Evolutionary conservation across 257 asterid genomes (phyloP).

Genomic region (Nicotiana paniculata): DNA sequence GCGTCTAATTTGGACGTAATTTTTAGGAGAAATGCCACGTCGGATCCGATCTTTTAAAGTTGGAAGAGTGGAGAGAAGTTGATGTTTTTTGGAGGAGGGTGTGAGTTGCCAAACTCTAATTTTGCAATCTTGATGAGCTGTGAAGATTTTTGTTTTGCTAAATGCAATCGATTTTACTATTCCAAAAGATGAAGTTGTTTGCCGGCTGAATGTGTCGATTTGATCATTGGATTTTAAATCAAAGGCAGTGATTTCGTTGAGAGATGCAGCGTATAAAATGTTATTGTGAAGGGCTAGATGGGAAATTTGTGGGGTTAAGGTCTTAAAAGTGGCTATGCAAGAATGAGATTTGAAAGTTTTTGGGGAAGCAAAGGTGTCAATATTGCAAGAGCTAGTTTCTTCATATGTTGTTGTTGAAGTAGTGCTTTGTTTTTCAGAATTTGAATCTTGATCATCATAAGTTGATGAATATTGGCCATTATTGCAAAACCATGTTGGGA

Average conservation of each 20-base stretch:
- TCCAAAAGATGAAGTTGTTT: slow-evolving; percentile 29
- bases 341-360: background rate
- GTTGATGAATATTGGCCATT: slow-evolving; percentile 20
- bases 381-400: slow-evolving; percentile 33
- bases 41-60: slow-evolving; percentile 66
- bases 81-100: slow-evolving; percentile 53
- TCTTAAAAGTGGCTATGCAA: slow-evolving; percentile 21
- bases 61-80: slow-evolving; percentile 62
- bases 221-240: slow-evolving; percentile 20
- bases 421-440: slow-evolving; percentile 30
- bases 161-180: slow-evolving; percentile 50
- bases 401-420: slow-evolving; percentile 32
- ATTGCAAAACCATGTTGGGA: slow-evolving; percentile 27
- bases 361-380: slow-evolving; percentile 12
- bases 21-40: slow-evolving; percentile 78
- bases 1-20: slow-evolving; percentile 64
- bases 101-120: slow-evolving; percentile 79
- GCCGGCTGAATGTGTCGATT: slow-evolving; percentile 29
- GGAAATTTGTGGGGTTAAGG: slow-evolving; percentile 38
- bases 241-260: slow-evolving; percentile 30
- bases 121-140: slow-evolving; percentile 76
- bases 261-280: slow-evolving; percentile 45
- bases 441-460: slow-evolving; percentile 21
- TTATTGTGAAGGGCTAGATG: slow-evolving; percentile 37
- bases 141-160: slow-evolving; percentile 33